Percentiles rank a stretch among this genome's conserved stretches.
Evolutionary conservation across 1,284 basidiomycete genomes (phyloP).

Genomic region (Coriolopsis trogii): DNA sequence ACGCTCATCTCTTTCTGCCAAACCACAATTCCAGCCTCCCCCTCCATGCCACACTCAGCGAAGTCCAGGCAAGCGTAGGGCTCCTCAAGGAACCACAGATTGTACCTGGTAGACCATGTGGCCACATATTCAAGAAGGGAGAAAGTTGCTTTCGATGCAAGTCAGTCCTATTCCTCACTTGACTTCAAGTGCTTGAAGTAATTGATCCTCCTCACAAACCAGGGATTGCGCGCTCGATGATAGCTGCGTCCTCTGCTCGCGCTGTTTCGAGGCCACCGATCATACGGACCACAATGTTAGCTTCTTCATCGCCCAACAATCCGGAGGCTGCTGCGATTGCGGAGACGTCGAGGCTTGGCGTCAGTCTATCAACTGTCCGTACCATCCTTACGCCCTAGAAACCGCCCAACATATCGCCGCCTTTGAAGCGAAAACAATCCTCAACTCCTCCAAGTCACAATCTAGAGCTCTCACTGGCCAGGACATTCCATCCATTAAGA

Average conservation of each 20-base stretch:
- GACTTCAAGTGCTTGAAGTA: too few relatives aligned
- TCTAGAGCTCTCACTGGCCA: constrained; percentile 44
- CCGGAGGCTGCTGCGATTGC: constrained; percentile 92
- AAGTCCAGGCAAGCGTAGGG: constrained; percentile 63
- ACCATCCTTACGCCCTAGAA: constrained; percentile 53
- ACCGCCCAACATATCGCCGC: constrained; percentile 28
- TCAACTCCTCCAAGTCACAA: constrained; percentile 32
- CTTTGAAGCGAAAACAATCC: constrained; percentile 31
- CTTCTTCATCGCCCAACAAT: constrained; percentile 89
- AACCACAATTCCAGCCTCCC: constrained; percentile 62
- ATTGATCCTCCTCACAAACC: too few relatives aligned
- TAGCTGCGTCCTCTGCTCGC: constrained; percentile 85
- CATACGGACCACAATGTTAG: constrained; percentile 88
- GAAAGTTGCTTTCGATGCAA: constrained; percentile 92
- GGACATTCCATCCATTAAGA: constrained; percentile 58
- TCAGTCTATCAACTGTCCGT: constrained; percentile 64
- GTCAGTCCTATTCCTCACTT: constrained; percentile 50
- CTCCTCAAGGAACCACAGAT: constrained; percentile 59
- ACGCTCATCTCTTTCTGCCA: constrained; percentile 70
- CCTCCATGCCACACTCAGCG: constrained; percentile 61
- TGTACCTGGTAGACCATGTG: constrained; percentile 69
- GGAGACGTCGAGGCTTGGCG: constrained; percentile 90
- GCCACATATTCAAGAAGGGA: constrained; percentile 80
- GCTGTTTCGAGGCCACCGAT: constrained; percentile 85
- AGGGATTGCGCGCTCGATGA: constrained; percentile 88